Conservation (phyloP, 805 yeast genomes). For the Suhomyces sp. region DNA sequence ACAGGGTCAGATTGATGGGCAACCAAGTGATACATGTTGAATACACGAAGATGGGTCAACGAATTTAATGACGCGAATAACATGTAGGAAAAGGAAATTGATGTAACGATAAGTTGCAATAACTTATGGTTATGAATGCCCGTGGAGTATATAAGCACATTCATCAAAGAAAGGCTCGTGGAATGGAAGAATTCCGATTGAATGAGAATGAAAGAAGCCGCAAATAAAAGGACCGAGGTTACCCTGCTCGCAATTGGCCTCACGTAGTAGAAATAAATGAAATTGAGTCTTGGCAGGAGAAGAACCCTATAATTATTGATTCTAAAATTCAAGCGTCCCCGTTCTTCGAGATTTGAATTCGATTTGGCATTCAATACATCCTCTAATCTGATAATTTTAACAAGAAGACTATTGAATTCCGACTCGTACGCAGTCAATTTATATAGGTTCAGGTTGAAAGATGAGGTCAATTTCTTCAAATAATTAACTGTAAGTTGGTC, state of each 20-base stretch:
- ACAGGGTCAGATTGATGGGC: slow-evolving; percentile 71
- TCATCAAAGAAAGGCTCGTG: slow-evolving; percentile 60
- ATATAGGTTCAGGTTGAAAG: slow-evolving; percentile 52
- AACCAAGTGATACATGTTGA: slow-evolving; percentile 75
- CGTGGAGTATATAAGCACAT: slow-evolving; percentile 40
- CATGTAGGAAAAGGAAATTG: slow-evolving; percentile 59
- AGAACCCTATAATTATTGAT: slow-evolving; percentile 17
- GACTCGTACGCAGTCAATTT: slow-evolving; percentile 54
- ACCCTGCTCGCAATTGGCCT: slow-evolving; percentile 48
- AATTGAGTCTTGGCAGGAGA: slow-evolving; percentile 42
- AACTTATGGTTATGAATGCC: slow-evolving; percentile 25
- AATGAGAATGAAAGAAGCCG: slow-evolving; percentile 53
- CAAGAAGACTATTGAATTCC: slow-evolving; percentile 53
- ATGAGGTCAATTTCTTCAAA: slow-evolving; percentile 51
- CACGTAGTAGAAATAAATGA: slow-evolving; percentile 39
- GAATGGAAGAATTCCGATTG: slow-evolving; percentile 78
- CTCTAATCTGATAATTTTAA: slow-evolving; percentile 52
- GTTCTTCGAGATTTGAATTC: slow-evolving; percentile 15
- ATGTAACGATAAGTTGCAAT: slow-evolving; percentile 40
- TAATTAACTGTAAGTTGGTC: slow-evolving; percentile 40
- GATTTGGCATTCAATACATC: slow-evolving; percentile 51
- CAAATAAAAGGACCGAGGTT: slow-evolving; percentile 41
- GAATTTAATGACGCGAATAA: slow-evolving; percentile 64
- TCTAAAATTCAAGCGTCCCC: slow-evolving; percentile 20
- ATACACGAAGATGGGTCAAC: slow-evolving; percentile 64